Base-by-base conservation (phyloP, 2,329 filamentous ascomycete species). In the Xylaria sp. region DNA sequence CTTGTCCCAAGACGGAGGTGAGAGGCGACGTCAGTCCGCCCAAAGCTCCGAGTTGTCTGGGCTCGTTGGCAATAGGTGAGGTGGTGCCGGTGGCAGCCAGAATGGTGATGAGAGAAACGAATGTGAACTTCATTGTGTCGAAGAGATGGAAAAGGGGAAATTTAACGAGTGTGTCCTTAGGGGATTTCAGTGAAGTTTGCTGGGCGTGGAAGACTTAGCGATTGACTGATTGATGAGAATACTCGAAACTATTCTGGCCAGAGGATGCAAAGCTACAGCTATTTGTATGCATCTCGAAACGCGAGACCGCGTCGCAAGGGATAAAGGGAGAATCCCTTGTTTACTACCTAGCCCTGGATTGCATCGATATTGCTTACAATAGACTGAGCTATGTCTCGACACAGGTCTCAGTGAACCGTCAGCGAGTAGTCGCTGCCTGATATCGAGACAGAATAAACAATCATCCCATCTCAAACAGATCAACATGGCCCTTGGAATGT, bases 351-450 rank as follows among this genome's bases (percentile, higher is more conserved):
- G 34, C 56, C 53, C 54, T 55, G 62, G 49, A 60, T 64, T 58
- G 52, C 56, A 50, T 54, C 64, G 60, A 42, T 42, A 9, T 42
- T 10, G 8, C 37, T 57, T 54, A 55, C 18, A 30, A 44, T 59
- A 55, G 35, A 47, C 13, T 55, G 57, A 65, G 59, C 58, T 58
- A 64, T 64, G 59, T 62, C 62, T 62, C 51, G 59, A 13, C 44
- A 23, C 16, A 35, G 9, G 19, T 53, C 16, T 59, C 42, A 42
- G 53, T 51, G 30, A 49, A 49, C 8, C 11, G 1, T 42, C 48
- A 39, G 19, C 23, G 11, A 23, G 34, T 37, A 49, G 34, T 35
- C 47, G 30, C 4, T 23, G 18, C 16, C 9, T 13, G 39, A 34
- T 18, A 34, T n/a, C 11, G 8, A 11, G 10, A 42, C 37, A 42